Conservation (phyloP, 73 alveolate genomes). For the Paramecium biaurelia region DNA sequence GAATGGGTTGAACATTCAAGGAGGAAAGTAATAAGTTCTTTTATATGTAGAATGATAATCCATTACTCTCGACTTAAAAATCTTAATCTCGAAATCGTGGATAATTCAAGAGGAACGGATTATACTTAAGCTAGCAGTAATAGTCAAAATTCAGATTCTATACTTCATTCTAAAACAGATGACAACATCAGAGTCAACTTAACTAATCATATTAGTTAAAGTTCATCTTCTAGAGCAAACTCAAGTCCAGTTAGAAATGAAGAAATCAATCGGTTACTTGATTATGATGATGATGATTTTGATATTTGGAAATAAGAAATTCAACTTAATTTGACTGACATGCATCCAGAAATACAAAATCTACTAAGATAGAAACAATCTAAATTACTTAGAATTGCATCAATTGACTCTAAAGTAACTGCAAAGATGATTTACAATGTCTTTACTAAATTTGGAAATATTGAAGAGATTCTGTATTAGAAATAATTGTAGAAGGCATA, state of each 20-base stretch:
- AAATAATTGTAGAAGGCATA: neutral
- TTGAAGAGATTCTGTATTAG: neutral
- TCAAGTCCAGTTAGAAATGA: conserved; percentile 26
- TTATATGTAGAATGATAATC: neutral
- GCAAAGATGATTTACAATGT: conserved; percentile 27
- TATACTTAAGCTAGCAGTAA: conserved; percentile 23
- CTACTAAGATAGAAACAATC: neutral
- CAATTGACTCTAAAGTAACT: neutral
- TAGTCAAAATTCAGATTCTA: conserved; percentile 28
- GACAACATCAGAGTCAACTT: conserved; percentile 3
- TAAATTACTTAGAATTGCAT: neutral
- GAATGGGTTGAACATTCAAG: neutral
- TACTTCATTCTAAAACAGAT: neutral
- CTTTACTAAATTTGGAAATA: neutral
- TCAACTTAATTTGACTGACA: neutral
- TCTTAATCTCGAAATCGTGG: conserved; percentile 30
- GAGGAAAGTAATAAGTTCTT: neutral
- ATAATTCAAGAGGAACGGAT: conserved; percentile 50
- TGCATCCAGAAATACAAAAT: conserved; percentile 19
- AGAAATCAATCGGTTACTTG: conserved; percentile 1
- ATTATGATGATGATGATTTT: conserved; percentile 19
- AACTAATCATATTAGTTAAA: neutral
- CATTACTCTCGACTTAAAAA: conserved; percentile 39
- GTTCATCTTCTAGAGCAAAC: neutral
- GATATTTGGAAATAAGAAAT: conserved; percentile 8